Base-by-base conservation (phyloP, 1,284 basidiomycete species). In the Apiotrichum laibachii region DNA sequence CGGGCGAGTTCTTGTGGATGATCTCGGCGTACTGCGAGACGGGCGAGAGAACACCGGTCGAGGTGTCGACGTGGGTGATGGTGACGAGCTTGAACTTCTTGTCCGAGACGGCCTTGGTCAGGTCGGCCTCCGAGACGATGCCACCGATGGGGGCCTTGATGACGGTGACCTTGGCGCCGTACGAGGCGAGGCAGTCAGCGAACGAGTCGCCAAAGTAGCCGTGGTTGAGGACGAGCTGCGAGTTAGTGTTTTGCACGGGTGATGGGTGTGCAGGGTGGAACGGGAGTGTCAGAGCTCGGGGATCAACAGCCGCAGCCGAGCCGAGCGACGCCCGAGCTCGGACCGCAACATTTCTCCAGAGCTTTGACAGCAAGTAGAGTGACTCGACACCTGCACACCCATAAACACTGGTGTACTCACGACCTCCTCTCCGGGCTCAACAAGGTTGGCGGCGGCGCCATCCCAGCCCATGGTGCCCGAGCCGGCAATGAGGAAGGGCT, bases 391-490 rank as follows among this genome's bases (percentile, higher is more conserved):
- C 4, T 31, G 26, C 26, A 31, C 26, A 31, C 26, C 26, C n/a
- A 22, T 40, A 9, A 3, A 9, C 47, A 21, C 22, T n/a, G 9
- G 5, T 9, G 18, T 40, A 68, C 70, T 64, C 47, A 96, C 85
- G 13, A 83, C 90, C 57, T 88, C 83, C 68, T 96, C 90, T 52
- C 87, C 89, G 1, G 85, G 82, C 77, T 85, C 82, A 26, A 95
- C 81, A 48, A 96, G 82, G 77, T 97, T 96, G 33, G 89, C 84
- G 0, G 87, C 85, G 43, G 90, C 87, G 18, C 72, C 72, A 59
- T 80, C 81, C 92, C 94, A 96, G 37, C 94, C 94, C 42, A 98
- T 81, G 3, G 94, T 98, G n/a, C 94, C 94, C 52, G 88, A 90
- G 2, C 95, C 95, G 34, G 92, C 86, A 56, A 96, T 88, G 67